phyloP scores from a whole-genome alignment of 164 flowering plant species.

The Stephania cephalantha region DNA sequence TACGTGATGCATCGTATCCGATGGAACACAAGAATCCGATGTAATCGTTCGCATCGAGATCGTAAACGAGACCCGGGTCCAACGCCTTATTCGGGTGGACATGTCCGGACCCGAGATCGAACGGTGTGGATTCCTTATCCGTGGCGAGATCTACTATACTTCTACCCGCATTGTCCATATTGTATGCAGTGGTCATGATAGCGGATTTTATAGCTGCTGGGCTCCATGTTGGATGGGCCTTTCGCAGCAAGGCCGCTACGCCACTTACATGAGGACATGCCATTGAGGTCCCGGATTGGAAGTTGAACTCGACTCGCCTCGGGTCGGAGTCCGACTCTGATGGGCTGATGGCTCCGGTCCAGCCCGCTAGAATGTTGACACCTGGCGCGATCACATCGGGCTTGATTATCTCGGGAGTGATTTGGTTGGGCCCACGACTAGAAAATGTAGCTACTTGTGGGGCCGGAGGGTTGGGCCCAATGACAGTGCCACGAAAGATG shows the following conservation, averaged over 20 bases:
- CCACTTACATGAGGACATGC: conserved; percentile 94
- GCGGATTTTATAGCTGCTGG: conserved; percentile 87
- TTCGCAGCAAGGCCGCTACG: conserved; percentile 67
- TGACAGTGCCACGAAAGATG: conserved; percentile 57
- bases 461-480: conserved; percentile 50
- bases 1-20: conserved; percentile 40
- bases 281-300: conserved; percentile 89
- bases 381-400: conserved; percentile 96
- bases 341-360: conserved; percentile 66
- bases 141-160: conserved; percentile 56
- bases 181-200: conserved; percentile 73
- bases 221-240: conserved; percentile 62
- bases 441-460: conserved; percentile 83
- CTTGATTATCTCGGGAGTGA: conserved; percentile 68
- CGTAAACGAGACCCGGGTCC: conserved; percentile 78
- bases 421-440: conserved; percentile 76
- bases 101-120: conserved; percentile 76
- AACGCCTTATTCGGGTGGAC: conserved; percentile 77
- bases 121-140: conserved; percentile 58
- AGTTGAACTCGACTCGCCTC: conserved; percentile 70
- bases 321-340: conserved; percentile 62
- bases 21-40: conserved; percentile 62
- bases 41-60: conserved; percentile 41
- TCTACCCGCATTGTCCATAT: conserved; percentile 44
- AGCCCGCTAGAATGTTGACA: conserved; percentile 75